Percentiles rank a stretch among this genome's conserved stretches.
Evolutionary conservation across 2,329 filamentous ascomycete species (phyloP).

Genomic region (Botrytis pseudocinerea): DNA sequence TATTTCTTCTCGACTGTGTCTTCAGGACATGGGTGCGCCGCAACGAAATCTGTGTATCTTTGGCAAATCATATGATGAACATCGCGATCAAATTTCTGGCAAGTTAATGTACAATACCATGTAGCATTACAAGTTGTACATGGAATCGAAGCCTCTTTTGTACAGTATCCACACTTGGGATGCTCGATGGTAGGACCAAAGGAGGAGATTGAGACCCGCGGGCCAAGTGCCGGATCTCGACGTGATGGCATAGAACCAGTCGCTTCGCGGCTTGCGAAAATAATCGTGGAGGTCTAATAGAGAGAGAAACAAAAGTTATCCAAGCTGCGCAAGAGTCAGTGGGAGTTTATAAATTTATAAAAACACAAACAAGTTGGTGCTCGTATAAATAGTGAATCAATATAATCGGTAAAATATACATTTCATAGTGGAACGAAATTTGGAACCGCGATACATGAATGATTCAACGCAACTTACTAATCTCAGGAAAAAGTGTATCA

Average conservation of each 20-base stretch:
- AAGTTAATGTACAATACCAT: not conserved
- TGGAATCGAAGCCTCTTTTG: not conserved
- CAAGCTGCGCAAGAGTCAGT: not conserved
- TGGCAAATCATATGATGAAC: conserved; percentile 14
- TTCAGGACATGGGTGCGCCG: not conserved
- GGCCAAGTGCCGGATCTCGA: not conserved
- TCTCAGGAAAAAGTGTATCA: not conserved
- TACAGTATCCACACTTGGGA: conserved; percentile 12
- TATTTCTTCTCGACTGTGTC: conserved; percentile 1
- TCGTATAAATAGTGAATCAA: not conserved
- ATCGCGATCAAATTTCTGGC: not conserved
- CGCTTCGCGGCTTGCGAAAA: not conserved
- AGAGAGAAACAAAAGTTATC: not conserved
- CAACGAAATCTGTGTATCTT: not conserved
- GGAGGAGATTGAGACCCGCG: conserved; percentile 9
- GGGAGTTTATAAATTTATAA: not conserved
- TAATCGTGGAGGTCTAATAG: not conserved
- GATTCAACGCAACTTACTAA: not conserved
- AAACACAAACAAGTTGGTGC: not conserved
- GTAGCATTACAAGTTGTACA: conserved; percentile 4
- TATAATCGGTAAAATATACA: too few relatives aligned
- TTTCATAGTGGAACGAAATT: not conserved
- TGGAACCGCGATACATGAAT: not conserved
- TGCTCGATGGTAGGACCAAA: conserved; percentile 8
- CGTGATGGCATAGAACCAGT: not conserved